Conservation (phyloP, 2,329 filamentous ascomycete genomes). For the Sporothrix mexicana region DNA sequence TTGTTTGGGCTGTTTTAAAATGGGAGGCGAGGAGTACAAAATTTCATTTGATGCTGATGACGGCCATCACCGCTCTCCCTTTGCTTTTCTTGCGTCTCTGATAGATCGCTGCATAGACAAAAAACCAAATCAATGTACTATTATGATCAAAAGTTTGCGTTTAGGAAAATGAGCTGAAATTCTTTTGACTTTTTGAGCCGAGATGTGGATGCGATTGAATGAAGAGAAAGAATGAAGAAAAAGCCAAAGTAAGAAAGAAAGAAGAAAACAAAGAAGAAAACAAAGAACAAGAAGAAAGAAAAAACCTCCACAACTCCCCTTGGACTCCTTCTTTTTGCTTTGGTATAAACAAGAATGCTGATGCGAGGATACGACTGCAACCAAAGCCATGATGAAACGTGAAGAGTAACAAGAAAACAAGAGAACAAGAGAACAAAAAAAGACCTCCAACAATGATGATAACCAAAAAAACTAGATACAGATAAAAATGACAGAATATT, state of each 20-base stretch:
- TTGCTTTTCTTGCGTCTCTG: conserved; percentile 1
- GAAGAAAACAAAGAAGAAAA: neutral
- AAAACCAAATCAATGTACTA: conserved; percentile 4
- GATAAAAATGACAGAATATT: conserved; percentile 4
- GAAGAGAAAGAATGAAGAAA: too few species aligned
- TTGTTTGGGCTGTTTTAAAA: too few species aligned
- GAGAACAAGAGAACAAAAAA: neutral
- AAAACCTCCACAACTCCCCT: neutral
- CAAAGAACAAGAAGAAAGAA: neutral
- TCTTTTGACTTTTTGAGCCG: conserved; percentile 13
- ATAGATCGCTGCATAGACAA: conserved; percentile 14
- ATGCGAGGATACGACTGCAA: too few species aligned
- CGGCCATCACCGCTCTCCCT: conserved; percentile 35
- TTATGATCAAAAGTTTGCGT: too few species aligned
- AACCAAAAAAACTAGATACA: neutral
- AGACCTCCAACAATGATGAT: neutral
- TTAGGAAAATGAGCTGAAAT: neutral
- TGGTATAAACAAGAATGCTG: too few species aligned
- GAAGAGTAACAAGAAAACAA: neutral
- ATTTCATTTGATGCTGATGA: conserved; percentile 6
- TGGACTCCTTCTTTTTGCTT: conserved; percentile 1
- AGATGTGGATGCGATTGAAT: conserved; percentile 2
- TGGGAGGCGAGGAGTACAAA: neutral
- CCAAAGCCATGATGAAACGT: neutral
- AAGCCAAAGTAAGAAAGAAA: too few species aligned